phyloP scores from a whole-genome alignment of 768 basidiomycete species.

The Termitomyces bulborhizus region DNA sequence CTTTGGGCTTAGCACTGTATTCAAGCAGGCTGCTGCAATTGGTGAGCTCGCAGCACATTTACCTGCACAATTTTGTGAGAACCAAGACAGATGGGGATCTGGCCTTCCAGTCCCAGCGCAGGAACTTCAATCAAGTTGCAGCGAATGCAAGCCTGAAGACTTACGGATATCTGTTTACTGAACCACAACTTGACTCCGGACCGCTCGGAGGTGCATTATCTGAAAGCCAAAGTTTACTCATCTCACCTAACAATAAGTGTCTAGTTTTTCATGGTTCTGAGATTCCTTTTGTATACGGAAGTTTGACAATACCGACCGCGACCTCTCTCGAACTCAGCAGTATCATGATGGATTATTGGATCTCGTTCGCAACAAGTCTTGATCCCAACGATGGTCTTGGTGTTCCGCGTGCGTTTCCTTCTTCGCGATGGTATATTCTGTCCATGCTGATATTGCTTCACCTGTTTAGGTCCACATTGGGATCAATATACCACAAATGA shows the following conservation, averaged over 20 bases:
- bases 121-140: constrained; percentile 28
- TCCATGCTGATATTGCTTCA: background rate
- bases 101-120: constrained; percentile 27
- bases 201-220: constrained; percentile 6
- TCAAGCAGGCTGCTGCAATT: constrained; percentile 31
- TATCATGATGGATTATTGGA: constrained; percentile 38
- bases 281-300: constrained; percentile 25
- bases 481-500: constrained; percentile 14
- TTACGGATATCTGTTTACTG: constrained; percentile 33
- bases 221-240: background rate
- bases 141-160: constrained; percentile 24
- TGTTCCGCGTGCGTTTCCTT: constrained; percentile 18
- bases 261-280: constrained; percentile 26
- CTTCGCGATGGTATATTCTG: background rate
- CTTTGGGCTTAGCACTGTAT: constrained; percentile 33
- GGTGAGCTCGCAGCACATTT: constrained; percentile 9
- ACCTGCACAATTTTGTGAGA: background rate
- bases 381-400: constrained; percentile 39
- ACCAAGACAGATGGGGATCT: constrained; percentile 24
- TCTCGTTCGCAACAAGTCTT: constrained; percentile 38
- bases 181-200: constrained; percentile 19
- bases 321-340: constrained; percentile 22
- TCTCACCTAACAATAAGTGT: background rate
- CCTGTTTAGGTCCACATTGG: constrained; percentile 16
- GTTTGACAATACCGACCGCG: constrained; percentile 7